phyloP scores from a whole-genome alignment of 768 basidiomycete genomes.

The Pleurotus ostreatus region DNA sequence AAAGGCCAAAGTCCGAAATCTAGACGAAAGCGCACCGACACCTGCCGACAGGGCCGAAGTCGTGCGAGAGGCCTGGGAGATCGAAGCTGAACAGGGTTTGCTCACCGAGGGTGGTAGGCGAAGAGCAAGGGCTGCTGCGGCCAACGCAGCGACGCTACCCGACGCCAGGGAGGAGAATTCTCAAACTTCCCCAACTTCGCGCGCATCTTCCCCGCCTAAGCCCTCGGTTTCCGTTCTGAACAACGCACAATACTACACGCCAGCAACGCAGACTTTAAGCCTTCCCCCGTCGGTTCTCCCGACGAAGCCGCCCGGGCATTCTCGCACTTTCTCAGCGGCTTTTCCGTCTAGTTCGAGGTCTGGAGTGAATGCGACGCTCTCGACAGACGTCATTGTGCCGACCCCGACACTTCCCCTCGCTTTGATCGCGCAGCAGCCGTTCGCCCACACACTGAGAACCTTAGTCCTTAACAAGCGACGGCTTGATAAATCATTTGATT shows the following conservation, averaged over 20 bases:
- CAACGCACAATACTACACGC: slow-evolving; percentile 58
- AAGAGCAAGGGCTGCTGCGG: slow-evolving; percentile 54
- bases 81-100: slow-evolving; percentile 73
- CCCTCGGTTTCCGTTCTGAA: slow-evolving; percentile 22
- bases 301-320: slow-evolving; percentile 44
- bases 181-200: slow-evolving; percentile 11
- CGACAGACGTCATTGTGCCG: slow-evolving; percentile 51
- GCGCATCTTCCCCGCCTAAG: slow-evolving; percentile 13
- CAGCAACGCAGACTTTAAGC: slow-evolving; percentile 52
- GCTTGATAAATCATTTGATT: slow-evolving; percentile 56
- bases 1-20: slow-evolving; percentile 21
- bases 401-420: slow-evolving; percentile 66
- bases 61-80: slow-evolving; percentile 73
- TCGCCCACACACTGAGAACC: slow-evolving; percentile 52
- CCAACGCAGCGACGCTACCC: slow-evolving; percentile 16
- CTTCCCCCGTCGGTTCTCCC: slow-evolving; percentile 61
- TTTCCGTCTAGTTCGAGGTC: slow-evolving; percentile 23
- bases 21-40: slow-evolving; percentile 6
- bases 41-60: slow-evolving; percentile 21
- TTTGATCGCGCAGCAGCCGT: slow-evolving; percentile 54
- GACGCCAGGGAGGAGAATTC: slow-evolving; percentile 9
- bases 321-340: slow-evolving; percentile 59
- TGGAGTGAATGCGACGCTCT: slow-evolving; percentile 16
- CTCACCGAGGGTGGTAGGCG: slow-evolving; percentile 71
- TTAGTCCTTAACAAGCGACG: slow-evolving; percentile 63